These are phyloP conservation scores for Apiotrichum domesticum DNA, from an alignment of 1,284 basidiomycete genomes.

Conservation along the genomic window DNA sequence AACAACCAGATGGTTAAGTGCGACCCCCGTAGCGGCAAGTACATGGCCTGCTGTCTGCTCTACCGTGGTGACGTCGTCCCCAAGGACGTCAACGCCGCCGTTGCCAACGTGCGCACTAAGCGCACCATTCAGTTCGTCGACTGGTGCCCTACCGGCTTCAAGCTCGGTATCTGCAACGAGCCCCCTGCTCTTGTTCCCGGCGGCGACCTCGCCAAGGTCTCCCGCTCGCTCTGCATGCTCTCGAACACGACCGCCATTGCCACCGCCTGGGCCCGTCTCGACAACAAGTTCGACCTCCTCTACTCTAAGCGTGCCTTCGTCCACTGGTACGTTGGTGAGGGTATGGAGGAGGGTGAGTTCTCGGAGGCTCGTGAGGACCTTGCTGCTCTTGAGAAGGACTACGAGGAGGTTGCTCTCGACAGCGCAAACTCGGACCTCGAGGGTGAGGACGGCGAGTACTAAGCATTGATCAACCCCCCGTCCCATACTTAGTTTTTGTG, in stretches of 20 bases:
- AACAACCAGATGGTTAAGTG: slow-evolving; percentile 99
- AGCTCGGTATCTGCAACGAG: slow-evolving; percentile 95
- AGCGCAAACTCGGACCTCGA: slow-evolving; percentile 56
- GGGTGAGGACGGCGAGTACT: slow-evolving; percentile 69
- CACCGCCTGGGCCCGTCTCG: slow-evolving; percentile 87
- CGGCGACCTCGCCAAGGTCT: slow-evolving; percentile 90
- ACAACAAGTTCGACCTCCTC: slow-evolving; percentile 98
- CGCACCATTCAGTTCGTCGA: slow-evolving; percentile 89
- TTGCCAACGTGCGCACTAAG: slow-evolving; percentile 93
- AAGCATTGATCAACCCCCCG: slow-evolving; percentile 20
- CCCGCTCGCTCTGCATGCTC: slow-evolving; percentile 94
- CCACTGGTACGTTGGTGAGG: slow-evolving; percentile 90
- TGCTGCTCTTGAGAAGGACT: slow-evolving; percentile 94
- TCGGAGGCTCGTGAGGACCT: slow-evolving; percentile 96
- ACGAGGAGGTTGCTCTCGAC: slow-evolving; percentile 90
- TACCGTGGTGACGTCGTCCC: slow-evolving; percentile 97
- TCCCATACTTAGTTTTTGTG: no score
- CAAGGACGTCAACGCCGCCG: slow-evolving; percentile 91
- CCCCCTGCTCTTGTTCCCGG: slow-evolving; percentile 83
- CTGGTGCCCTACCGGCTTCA: slow-evolving; percentile 99
- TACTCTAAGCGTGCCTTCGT: slow-evolving; percentile 89
- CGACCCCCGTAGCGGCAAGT: slow-evolving; percentile 92
- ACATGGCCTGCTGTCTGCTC: slow-evolving; percentile 85
- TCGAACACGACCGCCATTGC: slow-evolving; percentile 67
- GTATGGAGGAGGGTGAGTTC: slow-evolving; percentile 97